These are phyloP conservation scores for Porphyra umbilicalis DNA, from an alignment of 31 red algal genomes.

Conservation along the genomic window DNA sequence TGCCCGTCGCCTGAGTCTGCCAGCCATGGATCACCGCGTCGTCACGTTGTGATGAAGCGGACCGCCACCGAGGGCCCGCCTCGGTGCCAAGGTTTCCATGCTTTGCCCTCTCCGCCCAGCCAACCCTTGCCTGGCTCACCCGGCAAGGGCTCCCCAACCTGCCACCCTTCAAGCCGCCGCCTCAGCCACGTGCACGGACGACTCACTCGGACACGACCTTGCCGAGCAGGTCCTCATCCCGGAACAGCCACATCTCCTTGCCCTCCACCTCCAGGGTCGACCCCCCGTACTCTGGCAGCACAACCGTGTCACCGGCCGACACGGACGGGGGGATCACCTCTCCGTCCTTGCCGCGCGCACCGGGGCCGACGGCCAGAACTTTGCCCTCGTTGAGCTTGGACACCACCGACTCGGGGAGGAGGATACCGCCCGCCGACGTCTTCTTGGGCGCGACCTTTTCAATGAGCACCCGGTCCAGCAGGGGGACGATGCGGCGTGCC, in stretches of 20 bases:
- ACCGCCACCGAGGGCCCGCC: no score
- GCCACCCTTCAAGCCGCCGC: background rate
- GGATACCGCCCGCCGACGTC: constrained; percentile 73
- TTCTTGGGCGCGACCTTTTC: constrained; percentile 88
- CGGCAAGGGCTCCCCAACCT: background rate
- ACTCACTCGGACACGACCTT: constrained; percentile 14
- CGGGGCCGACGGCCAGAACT: constrained; percentile 88
- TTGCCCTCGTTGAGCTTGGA: constrained; percentile 85
- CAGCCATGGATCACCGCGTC: no score
- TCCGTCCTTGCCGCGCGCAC: constrained; percentile 56
- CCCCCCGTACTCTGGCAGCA: constrained; percentile 92
- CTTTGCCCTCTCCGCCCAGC: no score
- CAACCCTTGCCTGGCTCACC: no score
- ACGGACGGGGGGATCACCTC: constrained; percentile 57
- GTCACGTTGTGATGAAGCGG: no score
- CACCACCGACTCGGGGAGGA: constrained; percentile 73
- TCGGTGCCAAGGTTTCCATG: no score
- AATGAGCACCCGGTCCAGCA: constrained; percentile 88
- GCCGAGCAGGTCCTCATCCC: constrained; percentile 90
- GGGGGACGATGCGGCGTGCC: constrained; percentile 59
- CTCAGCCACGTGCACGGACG: no score
- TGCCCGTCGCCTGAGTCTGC: no score
- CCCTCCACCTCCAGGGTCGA: constrained; percentile 78
- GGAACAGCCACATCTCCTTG: constrained; percentile 86
- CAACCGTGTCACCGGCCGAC: constrained; percentile 83